These are phyloP conservation scores for Monilinia fructigena DNA, from an alignment of 2,329 filamentous ascomycete genomes.

Conservation along the genomic window DNA sequence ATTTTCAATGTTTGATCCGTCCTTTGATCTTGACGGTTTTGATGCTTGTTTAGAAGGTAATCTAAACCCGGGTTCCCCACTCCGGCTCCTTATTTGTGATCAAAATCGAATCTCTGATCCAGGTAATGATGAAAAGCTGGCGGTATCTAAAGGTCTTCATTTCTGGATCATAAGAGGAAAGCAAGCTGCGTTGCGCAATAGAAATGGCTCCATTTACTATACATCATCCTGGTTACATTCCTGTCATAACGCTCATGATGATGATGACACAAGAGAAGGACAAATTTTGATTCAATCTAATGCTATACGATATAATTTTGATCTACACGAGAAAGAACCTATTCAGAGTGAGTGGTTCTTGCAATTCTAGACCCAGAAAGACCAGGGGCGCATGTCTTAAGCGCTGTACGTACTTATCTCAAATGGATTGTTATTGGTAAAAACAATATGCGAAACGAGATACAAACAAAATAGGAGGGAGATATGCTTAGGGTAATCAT, in stretches of 20 bases:
- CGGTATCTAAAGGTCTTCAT: background rate
- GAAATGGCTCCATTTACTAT: background rate
- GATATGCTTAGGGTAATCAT: background rate
- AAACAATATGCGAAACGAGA: background rate
- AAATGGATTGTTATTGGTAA: background rate
- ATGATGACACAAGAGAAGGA: background rate
- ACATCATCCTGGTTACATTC: background rate
- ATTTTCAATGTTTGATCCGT: constrained; percentile 35
- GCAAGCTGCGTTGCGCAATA: background rate
- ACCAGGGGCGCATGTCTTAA: background rate
- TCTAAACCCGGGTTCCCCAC: constrained; percentile 29
- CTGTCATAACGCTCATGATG: background rate
- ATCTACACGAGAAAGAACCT: background rate
- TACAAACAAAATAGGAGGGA: background rate
- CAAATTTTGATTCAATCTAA: too few relatives aligned
- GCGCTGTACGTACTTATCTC: background rate
- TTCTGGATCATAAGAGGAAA: background rate
- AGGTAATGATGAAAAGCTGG: background rate
- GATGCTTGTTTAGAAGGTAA: constrained; percentile 33
- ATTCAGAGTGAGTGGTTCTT: background rate
- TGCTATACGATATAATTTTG: background rate
- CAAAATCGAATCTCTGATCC: background rate
- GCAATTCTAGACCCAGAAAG: too few relatives aligned
- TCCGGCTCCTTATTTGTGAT: constrained; percentile 5
- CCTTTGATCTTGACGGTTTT: constrained; percentile 33